Percentiles rank a stretch among this genome's conserved stretches.
Evolutionary conservation across 2,329 filamentous ascomycete species (phyloP).

Genomic region (Cordyceps cateniannulata): DNA sequence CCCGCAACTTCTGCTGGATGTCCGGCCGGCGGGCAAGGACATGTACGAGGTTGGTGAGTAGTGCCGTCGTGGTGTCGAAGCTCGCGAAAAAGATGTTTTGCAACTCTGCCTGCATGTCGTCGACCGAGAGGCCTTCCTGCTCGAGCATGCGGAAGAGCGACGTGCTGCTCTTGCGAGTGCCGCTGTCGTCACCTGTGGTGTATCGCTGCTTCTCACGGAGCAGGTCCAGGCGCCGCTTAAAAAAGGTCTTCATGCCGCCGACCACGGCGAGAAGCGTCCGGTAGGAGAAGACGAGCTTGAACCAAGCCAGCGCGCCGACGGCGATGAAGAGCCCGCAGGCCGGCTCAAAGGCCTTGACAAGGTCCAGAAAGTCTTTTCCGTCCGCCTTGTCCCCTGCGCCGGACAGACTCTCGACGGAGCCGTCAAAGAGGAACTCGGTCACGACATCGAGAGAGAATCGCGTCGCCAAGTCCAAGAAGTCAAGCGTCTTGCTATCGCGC

Average conservation of each 20-base stretch:
- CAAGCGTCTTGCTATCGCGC: not conserved
- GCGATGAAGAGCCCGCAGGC: conserved; percentile 9
- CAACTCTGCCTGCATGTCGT: conserved; percentile 9
- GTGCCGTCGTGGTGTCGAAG: conserved; percentile 9
- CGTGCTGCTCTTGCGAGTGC: not conserved
- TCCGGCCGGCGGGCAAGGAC: not conserved
- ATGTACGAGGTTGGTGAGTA: conserved; percentile 7
- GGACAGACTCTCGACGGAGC: not conserved
- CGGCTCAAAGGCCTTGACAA: conserved; percentile 8
- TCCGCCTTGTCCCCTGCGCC: not conserved
- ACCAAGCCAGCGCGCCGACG: conserved; percentile 4
- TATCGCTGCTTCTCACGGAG: conserved; percentile 3
- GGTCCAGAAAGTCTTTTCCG: not conserved
- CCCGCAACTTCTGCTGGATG: not conserved
- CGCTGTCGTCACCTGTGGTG: not conserved
- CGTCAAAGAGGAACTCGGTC: conserved; percentile 11
- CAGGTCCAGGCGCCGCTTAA: conserved; percentile 6
- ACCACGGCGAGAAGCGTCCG: not conserved
- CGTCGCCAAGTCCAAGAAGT: conserved; percentile 6
- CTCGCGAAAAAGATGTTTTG: conserved; percentile 13
- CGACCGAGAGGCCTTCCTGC: not conserved
- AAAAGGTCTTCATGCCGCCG: conserved; percentile 9
- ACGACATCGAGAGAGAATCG: conserved; percentile 9
- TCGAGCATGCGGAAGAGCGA: conserved; percentile 8
- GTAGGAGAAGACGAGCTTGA: conserved; percentile 1